phyloP scores from a whole-genome alignment of 768 basidiomycete genomes.

The Panaeolus papilionaceus region DNA sequence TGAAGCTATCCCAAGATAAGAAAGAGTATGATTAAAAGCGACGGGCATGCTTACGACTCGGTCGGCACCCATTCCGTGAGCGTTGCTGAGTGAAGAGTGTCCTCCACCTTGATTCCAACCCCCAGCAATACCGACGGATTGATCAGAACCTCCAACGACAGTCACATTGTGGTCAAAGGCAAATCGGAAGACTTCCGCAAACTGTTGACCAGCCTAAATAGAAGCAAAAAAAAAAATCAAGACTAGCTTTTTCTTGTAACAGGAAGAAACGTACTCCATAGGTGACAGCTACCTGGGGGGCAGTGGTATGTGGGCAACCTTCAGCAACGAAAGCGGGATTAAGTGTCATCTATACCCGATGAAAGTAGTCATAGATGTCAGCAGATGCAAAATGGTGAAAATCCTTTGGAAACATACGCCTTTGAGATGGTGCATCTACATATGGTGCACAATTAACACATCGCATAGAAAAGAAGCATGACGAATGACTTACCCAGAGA shows the following conservation, averaged over 20 bases:
- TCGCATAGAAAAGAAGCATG: not conserved
- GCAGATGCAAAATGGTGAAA: not conserved
- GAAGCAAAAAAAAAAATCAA: not conserved
- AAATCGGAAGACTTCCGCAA: constrained; percentile 46
- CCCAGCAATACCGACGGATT: constrained; percentile 40
- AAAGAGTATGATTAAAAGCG: not conserved
- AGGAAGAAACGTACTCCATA: not conserved
- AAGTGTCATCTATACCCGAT: not conserved
- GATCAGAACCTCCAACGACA: constrained; percentile 50
- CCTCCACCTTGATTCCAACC: constrained; percentile 58
- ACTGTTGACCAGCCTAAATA: constrained; percentile 45
- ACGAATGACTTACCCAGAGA: not conserved
- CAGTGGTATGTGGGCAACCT: not conserved
- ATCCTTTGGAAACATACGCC: not conserved
- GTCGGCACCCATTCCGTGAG: constrained; percentile 46
- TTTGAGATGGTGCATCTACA: not conserved
- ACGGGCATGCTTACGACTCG: not conserved
- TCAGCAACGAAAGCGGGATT: not conserved
- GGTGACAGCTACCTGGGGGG: not conserved
- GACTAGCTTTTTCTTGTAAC: not conserved
- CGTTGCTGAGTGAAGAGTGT: constrained; percentile 45
- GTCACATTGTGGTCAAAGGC: constrained; percentile 41
- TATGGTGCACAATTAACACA: not conserved
- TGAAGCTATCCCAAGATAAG: constrained; percentile 32
- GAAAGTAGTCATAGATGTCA: not conserved